A percentile compares a stretch with the other conserved stretches of the same genome.
These are phyloP conservation scores for Psilocybe tampanensis DNA, from an alignment of 768 basidiomycete species.

Conservation along the genomic window DNA sequence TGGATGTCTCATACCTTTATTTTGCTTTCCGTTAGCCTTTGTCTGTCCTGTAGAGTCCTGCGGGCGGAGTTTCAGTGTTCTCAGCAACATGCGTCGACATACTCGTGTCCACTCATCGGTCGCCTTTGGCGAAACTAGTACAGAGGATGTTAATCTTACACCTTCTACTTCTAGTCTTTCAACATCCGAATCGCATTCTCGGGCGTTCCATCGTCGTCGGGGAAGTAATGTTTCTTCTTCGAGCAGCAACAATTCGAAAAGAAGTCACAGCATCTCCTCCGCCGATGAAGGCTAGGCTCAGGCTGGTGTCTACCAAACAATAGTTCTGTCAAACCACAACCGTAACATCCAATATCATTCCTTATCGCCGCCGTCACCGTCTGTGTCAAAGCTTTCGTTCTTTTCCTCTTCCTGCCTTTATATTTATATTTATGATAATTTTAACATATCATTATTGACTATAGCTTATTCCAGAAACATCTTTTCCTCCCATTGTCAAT, in stretches of 20 bases:
- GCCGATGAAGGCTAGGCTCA: conserved; percentile 32
- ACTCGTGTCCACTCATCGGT: conserved; percentile 62
- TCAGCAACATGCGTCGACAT: conserved; percentile 89
- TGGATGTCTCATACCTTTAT: conserved; percentile 6
- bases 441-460: too few relatives aligned
- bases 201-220: conserved; percentile 34
- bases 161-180: conserved; percentile 7
- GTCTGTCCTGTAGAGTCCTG: conserved; percentile 74
- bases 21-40: conserved; percentile 53
- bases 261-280: conserved; percentile 41
- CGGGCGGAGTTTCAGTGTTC: conserved; percentile 81
- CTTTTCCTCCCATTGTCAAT: too few relatives aligned
- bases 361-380: neutral
- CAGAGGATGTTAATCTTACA: conserved; percentile 1
- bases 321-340: neutral
- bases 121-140: conserved; percentile 1
- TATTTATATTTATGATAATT: too few relatives aligned
- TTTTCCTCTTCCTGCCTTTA: too few relatives aligned
- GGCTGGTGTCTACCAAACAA: too few relatives aligned
- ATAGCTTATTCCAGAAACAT: too few relatives aligned
- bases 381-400: too few relatives aligned
- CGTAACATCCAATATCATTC: neutral
- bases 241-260: conserved; percentile 37
- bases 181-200: conserved; percentile 10
- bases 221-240: conserved; percentile 43